Evolutionary conservation across 2,329 filamentous ascomycete species (phyloP), one percentile per base, ranked within the genome.

Genomic region (Clarireedia hainanense): DNA sequence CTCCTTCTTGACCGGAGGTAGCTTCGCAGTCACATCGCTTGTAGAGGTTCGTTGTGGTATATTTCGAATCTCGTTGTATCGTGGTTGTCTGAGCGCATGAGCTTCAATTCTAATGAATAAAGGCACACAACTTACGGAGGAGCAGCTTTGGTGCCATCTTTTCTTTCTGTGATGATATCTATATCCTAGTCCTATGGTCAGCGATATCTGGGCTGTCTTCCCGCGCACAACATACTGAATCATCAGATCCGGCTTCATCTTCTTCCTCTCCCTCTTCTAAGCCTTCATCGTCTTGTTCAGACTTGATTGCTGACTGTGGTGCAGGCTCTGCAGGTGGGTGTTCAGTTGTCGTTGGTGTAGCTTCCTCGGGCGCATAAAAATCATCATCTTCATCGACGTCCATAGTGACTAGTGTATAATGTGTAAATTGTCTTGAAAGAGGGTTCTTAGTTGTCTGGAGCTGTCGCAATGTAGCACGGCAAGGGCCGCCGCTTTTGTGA

Each of bases 331-430:
- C 43, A 50, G 58, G 48, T 46, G 57, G 26, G 45, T 64, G 50
- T 43, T 65, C 61, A n/a, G 45, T 57, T 2, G 42, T 54, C 20
- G 61, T 30, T 36, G 62, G 55, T 24, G 73, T 73, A 40, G 76
- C 73, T 68, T 84, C 81, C 58, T 85, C 82, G 1, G 79, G 77
- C 57, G 78, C 79, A 66, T 86, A 86, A 64, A 86, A 83, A 69
- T 86, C 83, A 61, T 85, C 83, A 50, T 85, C 82, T 61, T 85
- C 82, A 69, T 86, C 83, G 57, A 85, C 79, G 67, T 86, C 82
- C 81, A 86, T 85, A 23, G 60, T 75, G 66, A 34, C 30, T 9
- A 12, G 10, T 12, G 61, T 51, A 40, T 36, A 27, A 42, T 55
- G 55, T n/a, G 40, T 52, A 54, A 34, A 12, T 34, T 34, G 30